These are phyloP conservation scores for Schizophyllum commune DNA, from an alignment of 1,284 basidiomycete species.

Conservation along the genomic window DNA sequence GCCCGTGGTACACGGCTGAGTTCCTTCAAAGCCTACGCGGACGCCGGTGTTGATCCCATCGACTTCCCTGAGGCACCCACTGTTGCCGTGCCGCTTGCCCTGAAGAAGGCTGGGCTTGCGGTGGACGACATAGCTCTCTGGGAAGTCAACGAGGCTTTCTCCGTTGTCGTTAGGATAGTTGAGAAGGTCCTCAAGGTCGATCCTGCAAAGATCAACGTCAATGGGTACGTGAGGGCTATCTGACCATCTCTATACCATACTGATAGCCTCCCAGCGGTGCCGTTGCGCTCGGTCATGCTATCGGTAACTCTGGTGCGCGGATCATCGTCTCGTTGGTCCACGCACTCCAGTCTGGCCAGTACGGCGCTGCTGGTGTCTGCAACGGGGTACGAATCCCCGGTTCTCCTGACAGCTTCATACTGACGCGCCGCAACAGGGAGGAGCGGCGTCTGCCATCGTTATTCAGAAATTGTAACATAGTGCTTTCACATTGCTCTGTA, in stretches of 20 bases:
- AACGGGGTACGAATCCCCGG: constrained; percentile 69
- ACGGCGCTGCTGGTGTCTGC: constrained; percentile 96
- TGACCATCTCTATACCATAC: constrained; percentile 2
- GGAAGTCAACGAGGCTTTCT: constrained; percentile 99
- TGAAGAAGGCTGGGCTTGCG: constrained; percentile 81
- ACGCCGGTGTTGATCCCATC: constrained; percentile 93
- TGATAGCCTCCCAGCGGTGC: constrained; percentile 57
- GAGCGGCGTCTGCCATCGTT: constrained; percentile 86
- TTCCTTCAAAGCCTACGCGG: constrained; percentile 74
- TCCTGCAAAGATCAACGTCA: constrained; percentile 85
- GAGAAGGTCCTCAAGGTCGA: constrained; percentile 86
- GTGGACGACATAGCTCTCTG: constrained; percentile 85
- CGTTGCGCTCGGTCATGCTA: constrained; percentile 90
- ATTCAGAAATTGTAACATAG: constrained; percentile 71
- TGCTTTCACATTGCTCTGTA: background rate
- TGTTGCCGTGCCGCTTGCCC: constrained; percentile 82
- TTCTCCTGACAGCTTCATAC: constrained; percentile 8
- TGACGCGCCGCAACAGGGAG: constrained; percentile 50
- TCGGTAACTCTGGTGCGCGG: constrained; percentile 92
- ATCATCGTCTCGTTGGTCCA: constrained; percentile 95
- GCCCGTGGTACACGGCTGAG: constrained; percentile 9
- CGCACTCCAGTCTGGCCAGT: constrained; percentile 89
- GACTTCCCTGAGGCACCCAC: constrained; percentile 97
- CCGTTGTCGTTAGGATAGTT: constrained; percentile 86
- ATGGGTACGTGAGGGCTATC: constrained; percentile 54